Evolutionary conservation across 2,329 filamentous ascomycete species (phyloP).

Genomic region (Neonectria coccinea): DNA sequence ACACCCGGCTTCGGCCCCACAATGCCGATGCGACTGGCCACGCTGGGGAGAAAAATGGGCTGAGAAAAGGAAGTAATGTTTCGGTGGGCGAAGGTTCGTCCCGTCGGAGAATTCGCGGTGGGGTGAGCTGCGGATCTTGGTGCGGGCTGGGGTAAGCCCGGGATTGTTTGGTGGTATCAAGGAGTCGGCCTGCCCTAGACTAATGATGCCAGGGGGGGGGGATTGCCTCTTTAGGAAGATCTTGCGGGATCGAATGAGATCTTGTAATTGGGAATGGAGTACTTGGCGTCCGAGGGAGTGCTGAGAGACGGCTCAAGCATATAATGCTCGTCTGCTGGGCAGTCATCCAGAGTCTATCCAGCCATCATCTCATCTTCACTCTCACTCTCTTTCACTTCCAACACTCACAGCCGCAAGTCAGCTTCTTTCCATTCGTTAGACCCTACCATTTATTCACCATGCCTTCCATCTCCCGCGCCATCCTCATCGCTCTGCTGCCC

Average conservation of each 20-base stretch:
- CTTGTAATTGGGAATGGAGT: neutral
- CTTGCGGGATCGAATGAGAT: conserved; percentile 18
- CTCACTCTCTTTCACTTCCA: conserved; percentile 18
- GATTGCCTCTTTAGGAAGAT: conserved; percentile 21
- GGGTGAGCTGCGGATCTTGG: neutral
- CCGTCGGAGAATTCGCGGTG: conserved; percentile 20
- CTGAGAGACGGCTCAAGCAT: conserved; percentile 6
- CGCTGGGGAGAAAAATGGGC: conserved; percentile 4
- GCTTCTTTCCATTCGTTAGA: conserved; percentile 24
- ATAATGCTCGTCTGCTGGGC: conserved; percentile 12
- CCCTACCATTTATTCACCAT: conserved; percentile 29
- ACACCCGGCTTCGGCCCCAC: neutral
- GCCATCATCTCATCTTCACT: conserved; percentile 1
- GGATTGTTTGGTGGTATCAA: neutral
- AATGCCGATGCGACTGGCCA: conserved; percentile 2
- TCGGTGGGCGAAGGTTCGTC: conserved; percentile 10
- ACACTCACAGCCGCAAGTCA: conserved; percentile 18
- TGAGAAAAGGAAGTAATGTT: conserved; percentile 9
- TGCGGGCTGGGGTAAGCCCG: neutral
- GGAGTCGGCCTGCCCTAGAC: conserved; percentile 12
- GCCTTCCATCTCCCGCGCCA: conserved; percentile 33
- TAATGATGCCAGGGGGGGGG: conserved; percentile 5
- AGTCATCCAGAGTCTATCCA: neutral
- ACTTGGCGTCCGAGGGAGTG: neutral
- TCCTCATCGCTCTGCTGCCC: conserved; percentile 40